Conservation (phyloP, 306 rosid genomes). For the Spatholobus suberectus region DNA sequence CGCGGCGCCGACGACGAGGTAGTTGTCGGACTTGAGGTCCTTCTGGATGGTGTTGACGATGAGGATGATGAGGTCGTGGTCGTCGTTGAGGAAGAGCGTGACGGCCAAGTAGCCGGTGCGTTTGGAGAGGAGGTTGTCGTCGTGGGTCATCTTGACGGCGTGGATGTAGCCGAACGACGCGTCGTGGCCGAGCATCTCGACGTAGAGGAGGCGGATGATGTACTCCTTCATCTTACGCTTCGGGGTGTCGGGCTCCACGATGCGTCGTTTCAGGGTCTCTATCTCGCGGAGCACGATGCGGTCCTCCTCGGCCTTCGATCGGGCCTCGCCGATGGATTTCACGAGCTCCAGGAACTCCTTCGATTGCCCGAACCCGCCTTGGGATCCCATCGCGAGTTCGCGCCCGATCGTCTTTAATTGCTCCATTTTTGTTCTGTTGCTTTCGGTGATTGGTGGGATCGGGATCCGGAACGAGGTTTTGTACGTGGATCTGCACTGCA, state of each 20-base stretch:
- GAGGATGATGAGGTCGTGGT: conserved; percentile 88
- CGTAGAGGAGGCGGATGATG: conserved; percentile 83
- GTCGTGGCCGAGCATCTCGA: conserved; percentile 96
- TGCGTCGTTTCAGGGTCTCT: conserved; percentile 87
- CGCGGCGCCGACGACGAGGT: conserved; percentile 82
- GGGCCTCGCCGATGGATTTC: conserved; percentile 93
- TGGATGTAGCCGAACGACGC: conserved; percentile 92
- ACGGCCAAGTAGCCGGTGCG: conserved; percentile 95
- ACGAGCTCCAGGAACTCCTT: conserved; percentile 92
- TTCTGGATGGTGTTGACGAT: conserved; percentile 97
- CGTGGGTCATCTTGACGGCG: conserved; percentile 98
- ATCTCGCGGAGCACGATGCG: conserved; percentile 88
- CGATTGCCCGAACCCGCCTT: conserved; percentile 94
- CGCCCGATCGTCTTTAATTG: conserved; percentile 90
- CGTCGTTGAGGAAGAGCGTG: conserved; percentile 78
- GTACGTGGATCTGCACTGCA: too few relatives aligned
- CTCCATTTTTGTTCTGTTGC: conserved; percentile 55
- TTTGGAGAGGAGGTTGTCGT: conserved; percentile 73
- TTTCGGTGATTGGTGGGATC: neutral
- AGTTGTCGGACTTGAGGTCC: conserved; percentile 83
- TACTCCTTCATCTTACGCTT: conserved; percentile 99
- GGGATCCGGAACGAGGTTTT: conserved; percentile 34
- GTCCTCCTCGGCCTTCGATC: conserved; percentile 96
- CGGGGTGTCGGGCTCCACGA: conserved; percentile 83
- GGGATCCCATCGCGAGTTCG: conserved; percentile 97